Evolutionary conservation across 164 flowering plant genomes (phyloP), one percentile per base, ranked within the genome.

Genomic region (Nelumbo lutea): DNA sequence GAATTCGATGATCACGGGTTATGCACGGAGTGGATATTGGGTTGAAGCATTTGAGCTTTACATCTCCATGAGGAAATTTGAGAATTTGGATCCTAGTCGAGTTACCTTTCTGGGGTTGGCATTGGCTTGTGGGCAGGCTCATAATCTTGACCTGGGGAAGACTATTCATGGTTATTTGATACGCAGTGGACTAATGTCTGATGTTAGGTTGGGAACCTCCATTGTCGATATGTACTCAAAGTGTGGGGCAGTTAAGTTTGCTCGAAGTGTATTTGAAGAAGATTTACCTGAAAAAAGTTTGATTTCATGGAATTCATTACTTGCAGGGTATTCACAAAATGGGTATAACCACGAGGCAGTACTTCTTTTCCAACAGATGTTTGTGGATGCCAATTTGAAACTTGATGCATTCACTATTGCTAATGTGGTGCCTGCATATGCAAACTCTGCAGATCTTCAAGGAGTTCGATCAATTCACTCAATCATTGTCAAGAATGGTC

Each of bases 341-440:
- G 82, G 82, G 59, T 71, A 61, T 73, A 72, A 70, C 61, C 9
- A 69, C 14, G 75, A 77, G 61, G 82, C 84, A 59, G 58, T 69
- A 42, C 39, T 45, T 44, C 77, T 82, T 43, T 79, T 74, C 62
- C 56, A 52, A 50, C 53, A 27, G 15, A 70, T 82, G 81, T 69
- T 69, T 11, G 42, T 39, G 0, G 76, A 80, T 38, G 43, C 79
- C 47, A 66, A 70, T 45, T 4, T 75, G 11, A 73, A 71, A 53
- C 80, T 78, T 55, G 84, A 82, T 77, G 59, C 79, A 14, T 39
- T 82, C 70, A 77, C 84, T 27, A 63, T 82, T 55, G 77, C 84
- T 46, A 82, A 77, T 77, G 76, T 82, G 27, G 44, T 82, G 43
- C 82, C 80, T 67, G 75, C 76, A 15, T 79, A 64, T 73, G 79